phyloP scores from a whole-genome alignment of 2,329 filamentous ascomycete genomes.

The Beauveria sp. region DNA sequence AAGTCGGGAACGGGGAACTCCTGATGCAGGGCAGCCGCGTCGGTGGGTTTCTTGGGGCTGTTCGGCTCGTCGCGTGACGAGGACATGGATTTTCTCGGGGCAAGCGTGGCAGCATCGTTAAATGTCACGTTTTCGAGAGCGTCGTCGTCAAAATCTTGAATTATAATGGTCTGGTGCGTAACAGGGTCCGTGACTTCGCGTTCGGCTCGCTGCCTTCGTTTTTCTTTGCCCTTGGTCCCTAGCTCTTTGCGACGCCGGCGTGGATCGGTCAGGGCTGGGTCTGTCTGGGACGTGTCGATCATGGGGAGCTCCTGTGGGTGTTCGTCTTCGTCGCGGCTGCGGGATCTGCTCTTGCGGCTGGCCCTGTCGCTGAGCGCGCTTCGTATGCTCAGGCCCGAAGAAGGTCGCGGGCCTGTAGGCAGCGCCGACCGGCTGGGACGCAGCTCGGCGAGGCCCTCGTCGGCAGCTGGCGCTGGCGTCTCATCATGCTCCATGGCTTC shows the following conservation, averaged over 20 bases:
- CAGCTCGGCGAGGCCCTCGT: slow-evolving; percentile 22
- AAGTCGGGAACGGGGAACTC: slow-evolving; percentile 43
- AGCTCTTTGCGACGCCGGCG: slow-evolving; percentile 41
- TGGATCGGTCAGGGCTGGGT: slow-evolving; percentile 30
- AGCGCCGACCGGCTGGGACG: neutral
- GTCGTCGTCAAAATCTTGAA: slow-evolving; percentile 60
- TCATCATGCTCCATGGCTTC: slow-evolving; percentile 27
- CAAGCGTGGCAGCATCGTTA: slow-evolving; percentile 17
- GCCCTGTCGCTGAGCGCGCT: slow-evolving; percentile 2
- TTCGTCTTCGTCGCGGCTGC: slow-evolving; percentile 15
- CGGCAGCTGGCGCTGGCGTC: slow-evolving; percentile 10
- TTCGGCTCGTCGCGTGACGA: neutral
- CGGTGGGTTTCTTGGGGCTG: slow-evolving; percentile 21
- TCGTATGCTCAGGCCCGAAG: slow-evolving; percentile 14
- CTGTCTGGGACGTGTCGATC: slow-evolving; percentile 29
- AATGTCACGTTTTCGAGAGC: slow-evolving; percentile 38
- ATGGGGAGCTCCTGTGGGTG: slow-evolving; percentile 14
- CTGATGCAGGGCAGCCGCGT: slow-evolving; percentile 32
- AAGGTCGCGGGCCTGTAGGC: slow-evolving; percentile 25
- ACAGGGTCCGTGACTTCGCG: slow-evolving; percentile 64
- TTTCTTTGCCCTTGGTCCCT: slow-evolving; percentile 27
- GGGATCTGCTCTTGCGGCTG: slow-evolving; percentile 9
- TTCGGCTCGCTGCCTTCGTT: slow-evolving; percentile 36
- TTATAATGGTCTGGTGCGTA: slow-evolving; percentile 60
- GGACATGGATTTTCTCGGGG: slow-evolving; percentile 1